Evolutionary conservation across 352 stramenopile species (phyloP).

Genomic region (Phytophthora ohioensis): DNA sequence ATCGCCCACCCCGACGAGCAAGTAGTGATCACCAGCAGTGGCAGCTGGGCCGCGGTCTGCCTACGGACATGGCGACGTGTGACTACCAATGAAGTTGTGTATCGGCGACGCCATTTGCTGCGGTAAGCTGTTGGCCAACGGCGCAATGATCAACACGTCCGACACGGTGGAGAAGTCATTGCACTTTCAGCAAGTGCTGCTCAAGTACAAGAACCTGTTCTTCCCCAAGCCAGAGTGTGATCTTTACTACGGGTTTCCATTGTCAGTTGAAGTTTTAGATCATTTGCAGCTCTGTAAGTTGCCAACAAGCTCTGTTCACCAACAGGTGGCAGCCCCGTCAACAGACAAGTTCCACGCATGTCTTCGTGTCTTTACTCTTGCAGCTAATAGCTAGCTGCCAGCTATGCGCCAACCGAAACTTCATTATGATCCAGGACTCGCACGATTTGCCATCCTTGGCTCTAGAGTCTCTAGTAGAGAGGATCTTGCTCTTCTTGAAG

Average conservation of each 20-base stretch:
- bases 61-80: conserved; percentile 24
- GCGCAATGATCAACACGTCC: conserved; percentile 27
- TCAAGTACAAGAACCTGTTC: conserved; percentile 41
- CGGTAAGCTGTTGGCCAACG: conserved; percentile 39
- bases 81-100: conserved; percentile 43
- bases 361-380: neutral
- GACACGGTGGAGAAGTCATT: conserved; percentile 39
- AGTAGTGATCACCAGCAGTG: conserved; percentile 36
- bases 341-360: neutral
- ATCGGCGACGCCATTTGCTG: conserved; percentile 40
- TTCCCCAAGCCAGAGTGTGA: conserved; percentile 34
- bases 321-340: neutral
- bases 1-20: conserved; percentile 34
- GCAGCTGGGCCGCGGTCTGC: conserved; percentile 37
- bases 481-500: neutral
- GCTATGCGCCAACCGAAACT: no score
- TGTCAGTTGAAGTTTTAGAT: neutral
- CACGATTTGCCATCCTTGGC: neutral
- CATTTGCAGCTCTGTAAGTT: neutral
- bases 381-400: no score
- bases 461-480: no score
- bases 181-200: conserved; percentile 28
- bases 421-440: neutral
- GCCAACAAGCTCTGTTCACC: neutral
- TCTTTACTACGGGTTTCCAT: no score